phyloP scores from a whole-genome alignment of 2,329 filamentous ascomycete species.

The Xylariaceae sp. region DNA sequence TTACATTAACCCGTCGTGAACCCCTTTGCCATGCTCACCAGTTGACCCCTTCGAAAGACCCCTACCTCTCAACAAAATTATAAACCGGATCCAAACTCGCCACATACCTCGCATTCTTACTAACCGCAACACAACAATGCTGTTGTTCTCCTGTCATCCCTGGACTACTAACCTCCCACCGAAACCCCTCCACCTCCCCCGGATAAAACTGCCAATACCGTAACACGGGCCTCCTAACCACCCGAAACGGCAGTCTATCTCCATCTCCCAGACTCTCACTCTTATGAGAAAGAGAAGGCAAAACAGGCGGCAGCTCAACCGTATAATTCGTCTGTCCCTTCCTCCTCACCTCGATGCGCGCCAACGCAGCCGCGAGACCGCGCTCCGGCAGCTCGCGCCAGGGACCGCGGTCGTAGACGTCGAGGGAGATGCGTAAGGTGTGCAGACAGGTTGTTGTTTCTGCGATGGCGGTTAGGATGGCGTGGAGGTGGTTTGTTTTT shows the following conservation, averaged over 20 bases:
- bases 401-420: constrained; percentile 29
- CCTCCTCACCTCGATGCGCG: constrained; percentile 19
- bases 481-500: constrained; percentile 3
- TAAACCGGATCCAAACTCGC: constrained; percentile 24
- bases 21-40: too few species aligned
- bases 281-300: constrained; percentile 20
- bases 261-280: too few species aligned
- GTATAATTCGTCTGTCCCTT: constrained; percentile 23
- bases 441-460: constrained; percentile 24
- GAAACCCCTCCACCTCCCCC: constrained; percentile 29
- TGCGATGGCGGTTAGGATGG: constrained; percentile 14
- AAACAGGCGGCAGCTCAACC: constrained; percentile 28
- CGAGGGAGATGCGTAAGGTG: constrained; percentile 28
- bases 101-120: constrained; percentile 21
- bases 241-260: constrained; percentile 14
- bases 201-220: constrained; percentile 32
- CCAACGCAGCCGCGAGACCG: constrained; percentile 19
- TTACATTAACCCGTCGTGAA: too few species aligned
- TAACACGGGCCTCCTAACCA: constrained; percentile 26
- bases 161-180: constrained; percentile 22
- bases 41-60: not conserved
- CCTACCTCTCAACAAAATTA: constrained; percentile 16
- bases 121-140: constrained; percentile 26
- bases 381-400: constrained; percentile 31
- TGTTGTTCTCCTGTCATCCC: constrained; percentile 16